Evolutionary conservation across 768 basidiomycete genomes (phyloP).

Genomic region (Lyophyllum semitale): DNA sequence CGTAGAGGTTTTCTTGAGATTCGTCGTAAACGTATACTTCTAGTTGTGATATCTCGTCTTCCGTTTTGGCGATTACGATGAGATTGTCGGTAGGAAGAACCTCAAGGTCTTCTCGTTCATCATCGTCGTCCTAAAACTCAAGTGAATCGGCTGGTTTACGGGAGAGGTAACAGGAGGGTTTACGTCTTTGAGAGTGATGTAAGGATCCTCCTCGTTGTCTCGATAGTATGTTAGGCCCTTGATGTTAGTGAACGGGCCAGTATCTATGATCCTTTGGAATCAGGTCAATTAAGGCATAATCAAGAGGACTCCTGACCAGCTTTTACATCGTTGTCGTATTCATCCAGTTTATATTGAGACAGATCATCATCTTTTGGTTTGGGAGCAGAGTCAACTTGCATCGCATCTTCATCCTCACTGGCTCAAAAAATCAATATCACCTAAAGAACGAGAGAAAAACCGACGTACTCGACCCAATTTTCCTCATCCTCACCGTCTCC

Average conservation of each 20-base stretch:
- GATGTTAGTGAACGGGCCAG: slow-evolving; percentile 91
- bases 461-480: slow-evolving; percentile 88
- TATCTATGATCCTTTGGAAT: slow-evolving; percentile 36
- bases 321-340: slow-evolving; percentile 81
- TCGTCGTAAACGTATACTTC: slow-evolving; percentile 98
- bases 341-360: slow-evolving; percentile 85
- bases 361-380: slow-evolving; percentile 62
- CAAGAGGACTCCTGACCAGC: slow-evolving; percentile 28
- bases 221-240: slow-evolving; percentile 92
- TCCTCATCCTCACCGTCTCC: slow-evolving; percentile 53
- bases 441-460: slow-evolving; percentile 10
- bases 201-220: slow-evolving; percentile 93
- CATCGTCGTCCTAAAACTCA: slow-evolving; percentile 56
- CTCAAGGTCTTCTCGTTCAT: slow-evolving; percentile 89
- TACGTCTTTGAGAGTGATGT: slow-evolving; percentile 94
- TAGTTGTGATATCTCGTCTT: slow-evolving; percentile 94
- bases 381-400: slow-evolving; percentile 56
- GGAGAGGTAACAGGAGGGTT: slow-evolving; percentile 19
- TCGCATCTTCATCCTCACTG: slow-evolving; percentile 50
- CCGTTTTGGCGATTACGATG: slow-evolving; percentile 90
- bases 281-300: slow-evolving; percentile 4
- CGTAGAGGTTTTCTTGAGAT: slow-evolving; percentile 86
- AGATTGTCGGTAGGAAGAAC: slow-evolving; percentile 90
- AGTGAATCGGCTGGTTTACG: slow-evolving; percentile 10
- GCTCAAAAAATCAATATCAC: slow-evolving; percentile 17